Evolutionary conservation across 192 early-diverging fungal genomes (phyloP), one percentile per base, ranked within the genome.

Genomic region (Entrophospora sp.): DNA sequence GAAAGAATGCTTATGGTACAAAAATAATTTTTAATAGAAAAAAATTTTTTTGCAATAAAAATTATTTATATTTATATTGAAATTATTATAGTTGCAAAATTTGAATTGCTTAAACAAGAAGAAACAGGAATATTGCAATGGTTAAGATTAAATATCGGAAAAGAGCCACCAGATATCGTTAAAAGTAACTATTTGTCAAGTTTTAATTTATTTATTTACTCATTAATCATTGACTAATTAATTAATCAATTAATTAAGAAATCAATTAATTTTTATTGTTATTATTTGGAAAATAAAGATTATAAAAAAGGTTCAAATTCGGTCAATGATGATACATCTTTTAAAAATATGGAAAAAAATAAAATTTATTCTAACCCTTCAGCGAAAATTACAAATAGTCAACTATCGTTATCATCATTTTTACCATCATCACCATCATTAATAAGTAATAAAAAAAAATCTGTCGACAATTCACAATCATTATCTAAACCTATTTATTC

Each of bases 1-100:
- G 51, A 24, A 66, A 7, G 9, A 55, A 55, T n/a, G 31, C 51
- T 42, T 66, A 55, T 31, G 49, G 64, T 66, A 56, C n/a, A n/a
- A n/a, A n/a, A 55, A 6, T 34, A 28, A 3, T 27, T 10, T 36
- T 8, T n/a, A n/a, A 31, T n/a, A 20, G 10, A 12, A 13, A 4
- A 59, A 59, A 58, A 22, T 22, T 40, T 25, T 14, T 36, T 8
- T 40, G 22, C 13, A 40, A 12, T 12, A 38, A 20, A 16, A 24
- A 18, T 24, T 24, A 18, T 37, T 31, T 46, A 18, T 34, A 46
- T 62, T 31, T 3, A 14, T 28, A 1, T 30, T 8, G 12, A 6
- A 12, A 46, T 30, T 46, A n/a, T 31, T 38, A 12, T 42, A 66
- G 64, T 24, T 42, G 31, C 31, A 7, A 66, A 66, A 52, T 51